phyloP scores from a whole-genome alignment of 2,329 filamentous ascomycete genomes.

The Nemania bipapillata region DNA sequence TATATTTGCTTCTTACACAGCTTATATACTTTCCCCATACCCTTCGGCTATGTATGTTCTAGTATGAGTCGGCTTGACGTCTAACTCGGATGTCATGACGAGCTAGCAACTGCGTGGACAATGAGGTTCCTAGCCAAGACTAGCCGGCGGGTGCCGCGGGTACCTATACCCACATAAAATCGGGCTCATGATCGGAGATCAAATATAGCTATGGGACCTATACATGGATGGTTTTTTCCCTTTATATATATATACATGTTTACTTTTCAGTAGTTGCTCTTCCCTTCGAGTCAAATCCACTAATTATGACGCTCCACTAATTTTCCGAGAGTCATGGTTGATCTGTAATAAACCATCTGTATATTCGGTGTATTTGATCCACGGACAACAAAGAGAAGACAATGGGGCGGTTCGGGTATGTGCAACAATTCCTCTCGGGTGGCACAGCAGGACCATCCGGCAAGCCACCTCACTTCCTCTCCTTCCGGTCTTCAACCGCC shows the following conservation, averaged over 20 bases:
- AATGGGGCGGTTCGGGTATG: slow-evolving; percentile 33
- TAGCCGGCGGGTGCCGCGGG: slow-evolving; percentile 22
- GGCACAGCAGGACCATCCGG: slow-evolving; percentile 41
- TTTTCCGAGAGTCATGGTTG: neutral
- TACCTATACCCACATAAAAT: slow-evolving; percentile 13
- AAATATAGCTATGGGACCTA: slow-evolving; percentile 48
- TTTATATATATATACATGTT: neutral
- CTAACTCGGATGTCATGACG: neutral
- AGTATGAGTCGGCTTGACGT: neutral
- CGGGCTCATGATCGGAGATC: slow-evolving; percentile 65
- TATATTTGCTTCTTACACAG: neutral
- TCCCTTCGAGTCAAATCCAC: neutral
- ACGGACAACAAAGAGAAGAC: neutral
- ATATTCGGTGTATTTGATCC: neutral
- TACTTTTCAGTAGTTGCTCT: no score
- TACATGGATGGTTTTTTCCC: neutral
- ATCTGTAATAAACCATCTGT: neutral
- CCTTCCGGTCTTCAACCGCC: slow-evolving; percentile 54
- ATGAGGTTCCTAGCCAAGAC: slow-evolving; percentile 16
- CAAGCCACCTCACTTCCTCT: slow-evolving; percentile 52
- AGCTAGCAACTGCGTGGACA: neutral
- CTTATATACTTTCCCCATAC: neutral
- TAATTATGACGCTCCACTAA: neutral
- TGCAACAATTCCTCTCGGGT: slow-evolving; percentile 49
- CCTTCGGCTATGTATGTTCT: neutral